Evolutionary conservation across 306 rosid species (phyloP).

Genomic region (Cotoneaster glaucophyllus): DNA sequence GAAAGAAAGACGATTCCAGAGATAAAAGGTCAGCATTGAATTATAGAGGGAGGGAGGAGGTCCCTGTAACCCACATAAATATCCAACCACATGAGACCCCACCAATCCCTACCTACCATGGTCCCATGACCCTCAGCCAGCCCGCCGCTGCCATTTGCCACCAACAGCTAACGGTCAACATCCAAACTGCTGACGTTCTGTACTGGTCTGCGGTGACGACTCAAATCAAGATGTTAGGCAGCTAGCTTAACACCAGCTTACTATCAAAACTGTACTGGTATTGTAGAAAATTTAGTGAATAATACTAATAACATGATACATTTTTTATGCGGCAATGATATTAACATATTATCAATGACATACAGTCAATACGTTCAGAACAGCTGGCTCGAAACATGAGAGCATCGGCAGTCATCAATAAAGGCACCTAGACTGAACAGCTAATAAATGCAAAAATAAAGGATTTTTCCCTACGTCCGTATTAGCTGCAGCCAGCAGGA

Average conservation of each 20-base stretch:
- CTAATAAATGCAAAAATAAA: not conserved
- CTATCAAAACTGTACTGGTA: too few relatives aligned
- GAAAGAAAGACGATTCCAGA: not conserved
- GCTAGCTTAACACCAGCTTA: not conserved
- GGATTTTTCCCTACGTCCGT: not conserved
- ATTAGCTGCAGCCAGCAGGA: not conserved
- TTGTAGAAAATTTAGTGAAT: too few relatives aligned
- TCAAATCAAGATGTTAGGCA: not conserved
- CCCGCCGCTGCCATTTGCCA: not conserved
- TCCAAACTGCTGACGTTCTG: not conserved
- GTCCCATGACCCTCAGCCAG: not conserved
- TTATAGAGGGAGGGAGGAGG: not conserved
- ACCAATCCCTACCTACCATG: not conserved
- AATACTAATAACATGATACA: too few relatives aligned
- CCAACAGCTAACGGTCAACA: not conserved
- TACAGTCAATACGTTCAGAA: too few relatives aligned
- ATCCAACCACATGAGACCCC: not conserved
- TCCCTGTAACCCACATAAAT: not conserved
- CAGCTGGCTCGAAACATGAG: not conserved
- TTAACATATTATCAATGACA: too few relatives aligned
- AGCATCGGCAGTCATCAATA: not conserved
- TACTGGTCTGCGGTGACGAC: not conserved
- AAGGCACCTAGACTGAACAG: not conserved
- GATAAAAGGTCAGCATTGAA: not conserved
- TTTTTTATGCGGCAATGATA: too few relatives aligned